These are phyloP conservation scores for Goffeauzyma gilvescens DNA, from an alignment of 768 basidiomycete species.

Conservation along the genomic window DNA sequence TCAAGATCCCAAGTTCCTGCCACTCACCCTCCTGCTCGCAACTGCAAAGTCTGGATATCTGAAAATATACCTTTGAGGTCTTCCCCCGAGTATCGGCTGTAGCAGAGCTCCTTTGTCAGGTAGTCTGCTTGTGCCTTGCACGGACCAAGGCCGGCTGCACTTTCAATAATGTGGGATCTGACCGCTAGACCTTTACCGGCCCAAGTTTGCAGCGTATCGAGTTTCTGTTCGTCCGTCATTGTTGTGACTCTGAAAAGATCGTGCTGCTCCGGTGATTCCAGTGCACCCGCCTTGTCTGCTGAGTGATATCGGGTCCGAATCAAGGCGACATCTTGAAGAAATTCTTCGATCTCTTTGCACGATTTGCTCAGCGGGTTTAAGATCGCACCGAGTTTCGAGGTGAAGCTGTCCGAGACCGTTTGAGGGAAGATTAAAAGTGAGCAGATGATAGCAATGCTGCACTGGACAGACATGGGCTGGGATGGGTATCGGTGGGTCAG, in stretches of 20 bases:
- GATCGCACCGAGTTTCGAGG: slow-evolving; percentile 17
- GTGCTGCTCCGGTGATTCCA: too few species aligned
- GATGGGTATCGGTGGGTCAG: not conserved
- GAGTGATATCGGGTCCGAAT: too few species aligned
- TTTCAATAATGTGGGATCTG: slow-evolving; percentile 13
- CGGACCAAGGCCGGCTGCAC: slow-evolving; percentile 19
- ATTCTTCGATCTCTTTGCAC: slow-evolving; percentile 12
- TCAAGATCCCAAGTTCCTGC: not conserved
- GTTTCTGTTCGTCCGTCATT: not conserved
- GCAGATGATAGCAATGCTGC: slow-evolving; percentile 17
- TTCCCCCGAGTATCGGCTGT: slow-evolving; percentile 16
- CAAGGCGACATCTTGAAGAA: slow-evolving; percentile 19
- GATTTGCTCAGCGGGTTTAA: slow-evolving; percentile 16
- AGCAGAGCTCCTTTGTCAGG: slow-evolving; percentile 22
- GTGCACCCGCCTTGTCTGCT: slow-evolving; percentile 3
- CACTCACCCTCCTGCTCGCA: slow-evolving; percentile 18
- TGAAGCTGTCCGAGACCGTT: slow-evolving; percentile 22
- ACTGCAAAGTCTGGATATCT: slow-evolving; percentile 17
- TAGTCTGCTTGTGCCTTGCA: slow-evolving; percentile 22
- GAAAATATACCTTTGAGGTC: slow-evolving; percentile 22
- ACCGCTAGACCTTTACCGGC: slow-evolving; percentile 16
- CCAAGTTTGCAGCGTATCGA: slow-evolving; percentile 16
- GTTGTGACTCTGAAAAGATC: too few species aligned
- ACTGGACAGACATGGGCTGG: slow-evolving; percentile 27
- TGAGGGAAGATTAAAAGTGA: slow-evolving; percentile 25